These are phyloP conservation scores for Ramaria sp. DNA, from an alignment of 768 basidiomycete species.

Conservation along the genomic window DNA sequence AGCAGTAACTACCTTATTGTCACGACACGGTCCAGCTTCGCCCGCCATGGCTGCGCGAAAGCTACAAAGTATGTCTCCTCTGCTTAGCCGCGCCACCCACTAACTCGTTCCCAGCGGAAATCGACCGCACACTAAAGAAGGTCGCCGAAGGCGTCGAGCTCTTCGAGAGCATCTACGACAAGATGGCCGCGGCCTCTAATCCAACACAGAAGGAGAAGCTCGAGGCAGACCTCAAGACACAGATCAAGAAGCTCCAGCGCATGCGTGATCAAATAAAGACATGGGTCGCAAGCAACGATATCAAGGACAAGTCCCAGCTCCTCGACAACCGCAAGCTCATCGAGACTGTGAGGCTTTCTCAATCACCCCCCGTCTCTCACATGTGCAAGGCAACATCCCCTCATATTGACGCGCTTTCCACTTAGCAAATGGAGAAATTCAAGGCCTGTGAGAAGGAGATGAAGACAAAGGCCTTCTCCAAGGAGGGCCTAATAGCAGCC, in stretches of 20 bases:
- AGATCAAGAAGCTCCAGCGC: slow-evolving; percentile 92
- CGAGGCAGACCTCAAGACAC: slow-evolving; percentile 90
- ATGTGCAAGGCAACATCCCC: background rate
- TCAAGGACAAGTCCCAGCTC: slow-evolving; percentile 93
- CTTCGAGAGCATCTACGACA: slow-evolving; percentile 94
- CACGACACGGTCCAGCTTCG: slow-evolving; percentile 9
- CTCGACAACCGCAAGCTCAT: slow-evolving; percentile 92
- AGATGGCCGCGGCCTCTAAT: slow-evolving; percentile 94
- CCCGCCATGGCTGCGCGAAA: slow-evolving; percentile 79
- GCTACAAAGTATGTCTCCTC: slow-evolving; percentile 55
- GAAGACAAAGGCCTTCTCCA: slow-evolving; percentile 99
- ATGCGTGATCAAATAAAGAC: slow-evolving; percentile 85
- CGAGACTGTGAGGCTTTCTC: slow-evolving; percentile 60
- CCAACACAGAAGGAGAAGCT: slow-evolving; percentile 98
- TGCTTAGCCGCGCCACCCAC: background rate
- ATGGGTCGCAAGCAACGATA: slow-evolving; percentile 95
- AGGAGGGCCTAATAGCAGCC: slow-evolving; percentile 92
- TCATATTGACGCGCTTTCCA: slow-evolving; percentile 15
- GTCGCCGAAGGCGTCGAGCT: slow-evolving; percentile 91
- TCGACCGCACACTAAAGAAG: slow-evolving; percentile 97
- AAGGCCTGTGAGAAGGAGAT: slow-evolving; percentile 99
- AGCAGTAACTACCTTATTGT: background rate
- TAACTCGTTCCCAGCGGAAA: slow-evolving; percentile 63
- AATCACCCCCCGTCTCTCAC: background rate
- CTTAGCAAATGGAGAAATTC: slow-evolving; percentile 99